Base-by-base conservation (phyloP, 352 stramenopile species). In the Phytophthora citricola region DNA sequence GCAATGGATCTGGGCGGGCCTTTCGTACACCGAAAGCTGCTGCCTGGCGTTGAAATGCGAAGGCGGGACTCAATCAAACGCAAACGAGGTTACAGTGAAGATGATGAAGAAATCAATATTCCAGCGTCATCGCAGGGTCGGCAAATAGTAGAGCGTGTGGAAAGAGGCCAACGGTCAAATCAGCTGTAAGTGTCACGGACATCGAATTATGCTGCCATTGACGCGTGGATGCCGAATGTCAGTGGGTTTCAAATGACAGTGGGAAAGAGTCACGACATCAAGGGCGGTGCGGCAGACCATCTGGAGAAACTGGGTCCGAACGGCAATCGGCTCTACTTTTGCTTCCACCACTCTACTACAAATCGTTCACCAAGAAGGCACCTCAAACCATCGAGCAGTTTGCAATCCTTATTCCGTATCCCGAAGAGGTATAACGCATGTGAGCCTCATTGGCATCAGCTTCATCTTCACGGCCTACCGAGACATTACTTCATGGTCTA, bases 181-280 rank as follows among this genome's bases (percentile, higher is more conserved):
- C 65, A 75, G 56, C 52, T 78, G 22, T 78, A 78, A 49, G 57
- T 78, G 53, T 49, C 60, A 22, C 59, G 47, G 27, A 63, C 60
- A 61, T 74, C 53, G 48, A 75, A 69, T 40, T 57, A 58, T 78
- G 22, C 65, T 62, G 58, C 69, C 24, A 63, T 77, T 67, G 64
- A 77, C 22, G 66, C 60, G 38, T 75, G 66, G 70, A 73, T 78
- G 32, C 66, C 65, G 32, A 0, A 69, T 1, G 10, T 78, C 36
- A 66, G 70, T 73, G 66, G 61, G 12, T 75, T 79, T 39, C 60
- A 76, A 48, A 62, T 76, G 50, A 73, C 61, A n/a, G 61, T 73
- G 52, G 64, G 48, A 60, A 78, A 48, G 24, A 78, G 29, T 0
- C 46, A 75, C 12, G 66, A 64, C 39, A 69, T 73, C 60, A 75